Percentiles rank a stretch among this genome's conserved stretches.
Conservation (phyloP, 2,329 filamentous ascomycete species). For the Colletotrichum salicis region DNA sequence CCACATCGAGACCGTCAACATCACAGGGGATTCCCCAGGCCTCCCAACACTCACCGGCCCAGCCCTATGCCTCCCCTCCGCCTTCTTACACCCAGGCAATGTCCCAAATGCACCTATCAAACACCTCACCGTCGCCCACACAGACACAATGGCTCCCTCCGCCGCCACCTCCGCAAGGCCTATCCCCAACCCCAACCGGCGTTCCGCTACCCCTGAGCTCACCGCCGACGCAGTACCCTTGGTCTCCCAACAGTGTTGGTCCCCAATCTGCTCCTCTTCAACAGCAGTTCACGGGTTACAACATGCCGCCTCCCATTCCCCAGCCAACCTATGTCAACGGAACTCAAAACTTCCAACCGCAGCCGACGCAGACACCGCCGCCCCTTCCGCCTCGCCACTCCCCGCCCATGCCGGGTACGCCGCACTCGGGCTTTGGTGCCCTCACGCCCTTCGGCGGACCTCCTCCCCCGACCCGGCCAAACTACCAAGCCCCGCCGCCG, state of each 20-base stretch:
- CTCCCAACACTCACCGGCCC: conserved; percentile 1
- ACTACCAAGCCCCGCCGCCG: background rate
- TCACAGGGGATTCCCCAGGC: background rate
- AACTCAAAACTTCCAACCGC: background rate
- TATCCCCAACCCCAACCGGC: conserved; percentile 16
- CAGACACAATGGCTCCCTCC: conserved; percentile 8
- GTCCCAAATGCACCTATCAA: background rate
- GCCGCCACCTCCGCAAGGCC: background rate
- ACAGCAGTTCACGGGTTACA: background rate
- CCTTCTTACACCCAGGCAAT: conserved; percentile 25
- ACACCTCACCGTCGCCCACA: conserved; percentile 5
- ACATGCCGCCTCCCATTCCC: conserved; percentile 7
- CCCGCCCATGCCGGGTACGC: background rate
- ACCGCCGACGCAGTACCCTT: conserved; percentile 16
- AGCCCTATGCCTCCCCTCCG: conserved; percentile 17
- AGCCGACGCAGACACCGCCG: conserved; percentile 4
- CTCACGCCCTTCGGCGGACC: conserved; percentile 7
- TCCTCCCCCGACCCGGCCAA: conserved; percentile 19
- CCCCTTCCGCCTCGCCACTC: conserved; percentile 20
- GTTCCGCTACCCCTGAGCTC: background rate
- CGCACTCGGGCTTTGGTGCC: background rate
- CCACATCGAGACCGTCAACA: conserved; percentile 1
- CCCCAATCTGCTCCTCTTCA: background rate
- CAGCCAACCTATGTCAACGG: conserved; percentile 23
- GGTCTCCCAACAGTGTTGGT: conserved; percentile 15